Conservation (phyloP, 2,329 filamentous ascomycete species). For the Aspergillus spinulosporus region DNA sequence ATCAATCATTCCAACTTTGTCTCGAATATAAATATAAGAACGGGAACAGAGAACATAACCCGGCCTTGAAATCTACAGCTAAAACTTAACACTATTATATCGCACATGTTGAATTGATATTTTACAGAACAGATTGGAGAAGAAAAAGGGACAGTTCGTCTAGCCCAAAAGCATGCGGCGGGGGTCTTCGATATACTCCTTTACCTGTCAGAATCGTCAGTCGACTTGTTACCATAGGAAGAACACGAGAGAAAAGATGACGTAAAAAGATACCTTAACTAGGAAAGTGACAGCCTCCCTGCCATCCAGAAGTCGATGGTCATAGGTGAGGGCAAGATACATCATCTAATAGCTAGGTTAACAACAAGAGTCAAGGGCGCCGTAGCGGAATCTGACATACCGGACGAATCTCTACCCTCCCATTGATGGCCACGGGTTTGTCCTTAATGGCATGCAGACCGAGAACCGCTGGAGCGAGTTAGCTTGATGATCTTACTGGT, state of each 20-base stretch:
- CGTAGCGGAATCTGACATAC: slow-evolving; percentile 38
- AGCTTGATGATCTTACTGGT: slow-evolving; percentile 16
- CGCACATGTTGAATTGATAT: slow-evolving; percentile 20
- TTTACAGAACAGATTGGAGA: slow-evolving; percentile 27
- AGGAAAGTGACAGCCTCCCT: slow-evolving; percentile 95
- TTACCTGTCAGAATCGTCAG: slow-evolving; percentile 54
- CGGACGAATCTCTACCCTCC: slow-evolving; percentile 90
- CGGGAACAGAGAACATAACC: neutral
- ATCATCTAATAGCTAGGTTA: slow-evolving; percentile 68
- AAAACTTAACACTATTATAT: slow-evolving; percentile 6
- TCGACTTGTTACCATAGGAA: slow-evolving; percentile 4
- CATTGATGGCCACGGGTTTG: slow-evolving; percentile 82
- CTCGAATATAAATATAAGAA: neutral
- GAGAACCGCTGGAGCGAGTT: slow-evolving; percentile 62
- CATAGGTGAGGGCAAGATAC: slow-evolving; percentile 96
- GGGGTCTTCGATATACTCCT: slow-evolving; percentile 96
- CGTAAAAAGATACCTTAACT: slow-evolving; percentile 62
- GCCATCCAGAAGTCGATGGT: slow-evolving; percentile 92
- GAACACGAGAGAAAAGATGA: neutral
- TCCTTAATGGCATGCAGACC: slow-evolving; percentile 98
- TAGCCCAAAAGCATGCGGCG: slow-evolving; percentile 76
- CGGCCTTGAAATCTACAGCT: neutral
- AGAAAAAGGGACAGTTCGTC: neutral
- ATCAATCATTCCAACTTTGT: no score
- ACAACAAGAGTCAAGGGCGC: slow-evolving; percentile 13